phyloP scores from a whole-genome alignment of 2,329 filamentous ascomycete species.

The Cercospora sp. region DNA sequence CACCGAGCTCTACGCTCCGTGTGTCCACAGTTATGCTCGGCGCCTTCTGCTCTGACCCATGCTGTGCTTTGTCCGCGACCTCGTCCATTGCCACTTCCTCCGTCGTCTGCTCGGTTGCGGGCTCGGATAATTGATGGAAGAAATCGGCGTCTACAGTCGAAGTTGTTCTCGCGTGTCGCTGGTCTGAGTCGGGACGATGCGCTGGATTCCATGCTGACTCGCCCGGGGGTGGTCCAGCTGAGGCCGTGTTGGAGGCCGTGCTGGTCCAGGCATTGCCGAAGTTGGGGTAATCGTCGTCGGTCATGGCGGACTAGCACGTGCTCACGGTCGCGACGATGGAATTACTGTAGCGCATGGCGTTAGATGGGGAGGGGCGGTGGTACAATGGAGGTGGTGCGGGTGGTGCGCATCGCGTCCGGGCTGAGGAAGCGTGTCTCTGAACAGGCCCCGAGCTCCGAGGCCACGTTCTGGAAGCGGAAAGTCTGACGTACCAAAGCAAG shows the following conservation, averaged over 20 bases:
- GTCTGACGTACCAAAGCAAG: constrained; percentile 16
- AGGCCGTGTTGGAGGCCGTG: constrained; percentile 3
- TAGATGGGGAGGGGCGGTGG: neutral
- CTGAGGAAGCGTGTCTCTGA: neutral
- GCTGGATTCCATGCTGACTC: constrained; percentile 56
- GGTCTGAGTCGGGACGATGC: constrained; percentile 40
- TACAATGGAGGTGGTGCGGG: neutral
- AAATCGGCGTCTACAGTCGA: constrained; percentile 36
- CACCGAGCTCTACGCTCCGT: constrained; percentile 2
- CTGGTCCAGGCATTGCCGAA: constrained; percentile 42
- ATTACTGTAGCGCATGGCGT: constrained; percentile 4
- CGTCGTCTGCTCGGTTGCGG: constrained; percentile 29
- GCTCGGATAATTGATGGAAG: constrained; percentile 39
- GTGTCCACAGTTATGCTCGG: constrained; percentile 24
- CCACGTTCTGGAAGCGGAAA: neutral
- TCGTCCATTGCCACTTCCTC: constrained; percentile 6
- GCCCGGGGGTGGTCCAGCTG: constrained; percentile 11
- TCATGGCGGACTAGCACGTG: constrained; percentile 23
- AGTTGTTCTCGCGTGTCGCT: constrained; percentile 25
- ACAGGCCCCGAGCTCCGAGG: neutral
- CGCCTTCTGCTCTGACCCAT: constrained; percentile 12
- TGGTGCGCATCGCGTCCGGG: neutral
- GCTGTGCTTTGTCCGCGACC: constrained; percentile 2
- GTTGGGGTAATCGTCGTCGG: constrained; percentile 41
- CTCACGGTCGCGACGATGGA: neutral